Conservation (phyloP, 148 eudicot species). For the Spergularia marina region DNA sequence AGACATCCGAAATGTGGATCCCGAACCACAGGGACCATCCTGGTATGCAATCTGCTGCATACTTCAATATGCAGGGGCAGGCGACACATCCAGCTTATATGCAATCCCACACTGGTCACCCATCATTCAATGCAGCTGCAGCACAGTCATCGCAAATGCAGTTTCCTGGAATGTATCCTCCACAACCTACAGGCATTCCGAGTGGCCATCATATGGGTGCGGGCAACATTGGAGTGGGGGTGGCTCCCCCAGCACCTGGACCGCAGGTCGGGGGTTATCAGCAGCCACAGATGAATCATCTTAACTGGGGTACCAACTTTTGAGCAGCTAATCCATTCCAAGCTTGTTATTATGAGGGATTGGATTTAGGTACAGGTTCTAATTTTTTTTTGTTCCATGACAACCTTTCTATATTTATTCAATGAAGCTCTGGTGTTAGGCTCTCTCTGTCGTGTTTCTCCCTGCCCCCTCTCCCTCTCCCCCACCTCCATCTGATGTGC, state of each 20-base stretch:
- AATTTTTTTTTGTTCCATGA: constrained; percentile 30
- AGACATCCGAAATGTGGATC: constrained; percentile 80
- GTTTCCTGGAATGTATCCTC: constrained; percentile 73
- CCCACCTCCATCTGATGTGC: too few relatives aligned
- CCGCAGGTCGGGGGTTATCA: constrained; percentile 66
- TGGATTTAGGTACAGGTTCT: constrained; percentile 32
- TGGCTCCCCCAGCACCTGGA: constrained; percentile 52
- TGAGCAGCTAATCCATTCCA: constrained; percentile 27
- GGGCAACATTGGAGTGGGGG: constrained; percentile 59
- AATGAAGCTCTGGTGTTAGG: constrained; percentile 36
- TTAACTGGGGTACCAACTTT: constrained; percentile 72
- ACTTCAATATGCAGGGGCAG: constrained; percentile 76
- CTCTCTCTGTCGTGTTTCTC: neutral
- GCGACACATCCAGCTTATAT: constrained; percentile 62
- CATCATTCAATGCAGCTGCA: constrained; percentile 61
- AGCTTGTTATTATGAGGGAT: constrained; percentile 23
- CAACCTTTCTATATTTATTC: constrained; percentile 22
- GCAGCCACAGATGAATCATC: constrained; percentile 74
- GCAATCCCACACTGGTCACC: constrained; percentile 68
- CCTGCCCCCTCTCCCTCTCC: too few relatives aligned
- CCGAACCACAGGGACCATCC: constrained; percentile 65
- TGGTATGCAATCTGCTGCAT: constrained; percentile 68
- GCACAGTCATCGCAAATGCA: constrained; percentile 85
- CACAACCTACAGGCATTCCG: constrained; percentile 57
- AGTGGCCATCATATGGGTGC: constrained; percentile 69